Conservation (phyloP, 768 basidiomycete genomes). For the Ramaria sp. region DNA sequence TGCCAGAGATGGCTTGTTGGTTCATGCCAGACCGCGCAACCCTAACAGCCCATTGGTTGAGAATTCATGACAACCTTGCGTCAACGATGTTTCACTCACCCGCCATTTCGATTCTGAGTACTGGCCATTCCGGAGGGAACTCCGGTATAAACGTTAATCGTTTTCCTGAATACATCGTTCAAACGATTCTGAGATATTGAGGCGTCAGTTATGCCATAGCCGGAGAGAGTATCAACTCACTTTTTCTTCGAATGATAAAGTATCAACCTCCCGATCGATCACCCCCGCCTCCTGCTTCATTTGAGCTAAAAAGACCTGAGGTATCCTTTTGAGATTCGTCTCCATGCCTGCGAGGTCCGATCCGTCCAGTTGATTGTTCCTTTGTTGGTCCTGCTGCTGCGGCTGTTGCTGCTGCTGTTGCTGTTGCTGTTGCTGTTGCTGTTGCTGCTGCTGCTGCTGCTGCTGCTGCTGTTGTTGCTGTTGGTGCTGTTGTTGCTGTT, state of each 20-base stretch:
- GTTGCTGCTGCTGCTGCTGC: constrained; percentile 9
- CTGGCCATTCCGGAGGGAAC: not conserved
- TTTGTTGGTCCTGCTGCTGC: not conserved
- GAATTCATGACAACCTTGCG: no score
- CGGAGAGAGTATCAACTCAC: constrained; percentile 22
- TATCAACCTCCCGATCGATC: constrained; percentile 33
- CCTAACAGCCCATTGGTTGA: not conserved
- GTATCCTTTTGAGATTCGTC: constrained; percentile 32
- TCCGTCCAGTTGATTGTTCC: not conserved
- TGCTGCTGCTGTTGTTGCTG: constrained; percentile 12
- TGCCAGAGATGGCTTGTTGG: constrained; percentile 20
- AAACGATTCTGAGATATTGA: not conserved
- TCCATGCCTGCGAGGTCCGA: constrained; percentile 19
- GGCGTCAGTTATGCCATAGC: not conserved
- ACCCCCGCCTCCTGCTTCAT: constrained; percentile 35
- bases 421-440: constrained; percentile 13
- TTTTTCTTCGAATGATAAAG: constrained; percentile 48
- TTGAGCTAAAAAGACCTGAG: constrained; percentile 20
- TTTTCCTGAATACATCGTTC: constrained; percentile 4
- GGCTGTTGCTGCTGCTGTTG: not conserved
- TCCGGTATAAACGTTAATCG: constrained; percentile 1
- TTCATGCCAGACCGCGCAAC: not conserved
- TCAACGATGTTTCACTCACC: not conserved
- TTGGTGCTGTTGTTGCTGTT: not conserved
- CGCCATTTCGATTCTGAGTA: not conserved